Base-by-base conservation (phyloP, 2,329 filamentous ascomycete species). In the Cadophora sp. region DNA sequence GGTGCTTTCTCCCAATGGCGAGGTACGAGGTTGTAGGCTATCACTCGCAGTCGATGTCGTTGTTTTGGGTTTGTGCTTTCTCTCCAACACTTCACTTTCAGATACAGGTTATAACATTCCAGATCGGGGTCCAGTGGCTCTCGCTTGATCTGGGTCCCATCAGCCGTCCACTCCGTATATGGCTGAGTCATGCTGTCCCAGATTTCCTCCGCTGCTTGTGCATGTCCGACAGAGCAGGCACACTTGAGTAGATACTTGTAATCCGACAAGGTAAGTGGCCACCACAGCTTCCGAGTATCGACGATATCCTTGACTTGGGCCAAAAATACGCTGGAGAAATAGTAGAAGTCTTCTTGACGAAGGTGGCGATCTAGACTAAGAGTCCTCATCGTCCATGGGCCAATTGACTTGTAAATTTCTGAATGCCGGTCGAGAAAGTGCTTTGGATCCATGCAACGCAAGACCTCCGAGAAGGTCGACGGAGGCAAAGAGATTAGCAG, bases 51-150 rank as follows among this genome's bases (percentile, higher is more conserved):
- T n/a, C 65, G 56, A 34, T 71, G 58, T 76, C 80, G 76, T 74
- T 82, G 76, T 63, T 72, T 65, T n/a, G 82, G 76, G 26, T 79
- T 77, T 37, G 81, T 79, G 4, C 76, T 73, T 40, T 77, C 76
- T 37, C 84, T 77, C 82, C 84, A 87, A 48, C 84, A 79, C 58
- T 80, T 78, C 0, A 83, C 80, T 22, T 81, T 82, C 78, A 89
- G 82, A 66, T 83, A 85, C 68, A 83, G 77, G 66, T 89, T 89
- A 73, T 85, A 89, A 74, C 85, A 87, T 66, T 79, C 78, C 2
- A 81, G 72, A 72, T 86, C 82, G 2, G 84, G 85, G 9, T 7
- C 66, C 24, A 53, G 56, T n/a, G 12, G 31, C 46, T 12, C 59
- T 62, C 29, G 26, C 40, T 16, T 65, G 29, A 27, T 37, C 37